phyloP scores from a whole-genome alignment of 805 yeast species.

The Candida palmyrensis region DNA sequence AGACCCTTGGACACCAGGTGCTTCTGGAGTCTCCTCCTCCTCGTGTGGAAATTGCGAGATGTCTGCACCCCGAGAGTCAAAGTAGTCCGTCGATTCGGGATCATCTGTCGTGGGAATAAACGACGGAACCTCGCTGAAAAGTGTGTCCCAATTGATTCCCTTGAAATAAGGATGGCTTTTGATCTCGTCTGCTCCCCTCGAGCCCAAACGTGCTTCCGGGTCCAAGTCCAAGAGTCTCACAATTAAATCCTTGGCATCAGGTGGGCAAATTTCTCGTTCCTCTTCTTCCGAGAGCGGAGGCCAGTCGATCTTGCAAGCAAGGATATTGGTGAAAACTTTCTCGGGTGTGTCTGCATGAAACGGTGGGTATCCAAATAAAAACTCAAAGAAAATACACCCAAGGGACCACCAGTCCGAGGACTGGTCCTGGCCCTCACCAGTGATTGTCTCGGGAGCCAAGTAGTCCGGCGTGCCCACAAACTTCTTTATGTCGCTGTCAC shows the following conservation, averaged over 20 bases:
- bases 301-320: slow-evolving; percentile 76
- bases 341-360: slow-evolving; percentile 81
- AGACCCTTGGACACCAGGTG: slow-evolving; percentile 8
- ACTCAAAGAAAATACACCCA: slow-evolving; percentile 92
- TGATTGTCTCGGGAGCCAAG: slow-evolving; percentile 92
- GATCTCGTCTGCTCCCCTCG: slow-evolving; percentile 74
- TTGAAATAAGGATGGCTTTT: slow-evolving; percentile 73
- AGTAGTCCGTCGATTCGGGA: slow-evolving; percentile 88
- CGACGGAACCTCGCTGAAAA: slow-evolving; percentile 69
- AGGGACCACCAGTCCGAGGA: slow-evolving; percentile 99
- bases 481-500: slow-evolving; percentile 42
- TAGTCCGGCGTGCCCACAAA: slow-evolving; percentile 98
- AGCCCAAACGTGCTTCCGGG: slow-evolving; percentile 68
- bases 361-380: slow-evolving; percentile 91
- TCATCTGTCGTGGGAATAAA: slow-evolving; percentile 76
- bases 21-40: slow-evolving; percentile 17
- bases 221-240: slow-evolving; percentile 55
- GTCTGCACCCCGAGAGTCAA: slow-evolving; percentile 85
- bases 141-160: slow-evolving; percentile 66
- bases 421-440: slow-evolving; percentile 77
- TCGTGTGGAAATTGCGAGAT: slow-evolving; percentile 55
- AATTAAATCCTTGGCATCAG: slow-evolving; percentile 73
- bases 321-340: slow-evolving; percentile 75
- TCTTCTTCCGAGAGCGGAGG: slow-evolving; percentile 61
- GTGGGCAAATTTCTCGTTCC: slow-evolving; percentile 46